These are phyloP conservation scores for Cymodocea nodosa DNA, from an alignment of 116 monocot genomes.

Conservation along the genomic window DNA sequence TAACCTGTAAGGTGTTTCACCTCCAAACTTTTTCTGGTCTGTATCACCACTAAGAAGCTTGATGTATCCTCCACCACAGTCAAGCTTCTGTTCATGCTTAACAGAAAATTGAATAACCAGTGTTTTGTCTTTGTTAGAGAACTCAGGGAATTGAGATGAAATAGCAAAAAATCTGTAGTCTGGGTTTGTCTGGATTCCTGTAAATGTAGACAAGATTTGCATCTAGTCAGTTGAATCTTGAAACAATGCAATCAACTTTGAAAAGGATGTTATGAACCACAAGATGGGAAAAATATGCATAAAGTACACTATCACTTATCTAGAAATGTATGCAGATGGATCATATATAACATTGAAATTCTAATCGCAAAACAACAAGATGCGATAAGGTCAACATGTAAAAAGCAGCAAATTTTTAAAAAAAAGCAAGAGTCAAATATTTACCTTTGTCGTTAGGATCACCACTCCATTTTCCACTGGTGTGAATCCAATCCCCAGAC, in stretches of 20 bases:
- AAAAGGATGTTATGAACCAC: no score
- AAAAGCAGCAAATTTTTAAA: background rate
- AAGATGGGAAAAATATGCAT: no score
- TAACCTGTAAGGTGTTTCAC: conserved; percentile 77
- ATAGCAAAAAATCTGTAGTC: conserved; percentile 72
- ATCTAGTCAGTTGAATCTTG: conserved; percentile 2
- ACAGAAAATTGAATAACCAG: conserved; percentile 67
- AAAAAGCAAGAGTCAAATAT: conserved; percentile 1
- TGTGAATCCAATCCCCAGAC: conserved; percentile 69
- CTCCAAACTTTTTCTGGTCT: conserved; percentile 72
- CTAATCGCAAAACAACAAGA: background rate
- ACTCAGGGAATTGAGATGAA: conserved; percentile 53
- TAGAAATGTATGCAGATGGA: background rate
- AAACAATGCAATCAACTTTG: background rate
- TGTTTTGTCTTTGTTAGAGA: conserved; percentile 64
- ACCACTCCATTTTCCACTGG: conserved; percentile 67
- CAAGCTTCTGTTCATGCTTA: conserved; percentile 77
- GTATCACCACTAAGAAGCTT: conserved; percentile 60
- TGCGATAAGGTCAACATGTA: background rate
- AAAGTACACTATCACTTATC: no score
- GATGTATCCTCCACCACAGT: conserved; percentile 78
- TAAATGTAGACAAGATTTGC: background rate
- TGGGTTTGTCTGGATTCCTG: conserved; percentile 63
- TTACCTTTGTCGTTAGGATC: conserved; percentile 32
- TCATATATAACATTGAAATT: background rate